These are phyloP conservation scores for Coemansia sp. DNA, from an alignment of 192 early-diverging fungal genomes.

Conservation along the genomic window DNA sequence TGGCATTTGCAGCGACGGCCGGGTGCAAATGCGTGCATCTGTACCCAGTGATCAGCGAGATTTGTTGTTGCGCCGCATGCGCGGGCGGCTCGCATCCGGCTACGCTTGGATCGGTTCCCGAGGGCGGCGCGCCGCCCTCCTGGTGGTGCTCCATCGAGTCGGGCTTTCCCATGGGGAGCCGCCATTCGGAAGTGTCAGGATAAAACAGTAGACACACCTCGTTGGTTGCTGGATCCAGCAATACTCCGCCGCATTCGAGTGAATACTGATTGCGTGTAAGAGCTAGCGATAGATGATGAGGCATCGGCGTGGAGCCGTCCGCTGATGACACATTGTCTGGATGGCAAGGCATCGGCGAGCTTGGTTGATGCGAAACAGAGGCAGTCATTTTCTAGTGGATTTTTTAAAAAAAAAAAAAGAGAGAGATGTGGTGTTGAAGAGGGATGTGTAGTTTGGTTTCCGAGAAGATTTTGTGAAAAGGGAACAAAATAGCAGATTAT, in stretches of 20 bases:
- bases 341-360: neutral
- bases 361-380: neutral
- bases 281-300: slow-evolving; percentile 9
- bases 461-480: neutral
- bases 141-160: slow-evolving; percentile 19
- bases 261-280: slow-evolving; percentile 47
- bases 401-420: too few species aligned
- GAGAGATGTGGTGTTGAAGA: too few species aligned
- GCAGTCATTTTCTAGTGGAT: neutral
- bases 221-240: slow-evolving; percentile 44
- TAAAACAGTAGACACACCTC: slow-evolving; percentile 53
- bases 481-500: neutral
- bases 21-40: slow-evolving; percentile 49
- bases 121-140: neutral
- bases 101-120: slow-evolving; percentile 18
- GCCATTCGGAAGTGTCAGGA: slow-evolving; percentile 53
- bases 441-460: neutral
- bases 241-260: slow-evolving; percentile 43
- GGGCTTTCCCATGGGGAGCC: slow-evolving; percentile 44
- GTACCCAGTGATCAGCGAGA: slow-evolving; percentile 46
- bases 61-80: slow-evolving; percentile 41
- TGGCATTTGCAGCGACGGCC: slow-evolving; percentile 4
- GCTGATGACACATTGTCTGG: neutral
- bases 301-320: neutral
- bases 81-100: slow-evolving; percentile 47